Evolutionary conservation across 441 rosid genomes (phyloP).

Genomic region (Gossypium schwendimanii): DNA sequence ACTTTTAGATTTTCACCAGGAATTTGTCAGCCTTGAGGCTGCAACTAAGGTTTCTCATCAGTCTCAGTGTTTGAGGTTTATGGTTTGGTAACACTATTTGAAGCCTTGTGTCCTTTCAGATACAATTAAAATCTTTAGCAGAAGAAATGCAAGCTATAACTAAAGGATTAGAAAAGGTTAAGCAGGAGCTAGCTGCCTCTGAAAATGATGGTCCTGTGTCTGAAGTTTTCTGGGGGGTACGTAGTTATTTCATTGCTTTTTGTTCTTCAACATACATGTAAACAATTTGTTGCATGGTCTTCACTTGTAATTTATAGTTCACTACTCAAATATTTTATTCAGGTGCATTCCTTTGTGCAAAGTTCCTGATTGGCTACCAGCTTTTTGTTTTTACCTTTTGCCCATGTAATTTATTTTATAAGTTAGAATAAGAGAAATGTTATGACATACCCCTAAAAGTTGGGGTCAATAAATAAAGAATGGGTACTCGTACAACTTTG

Average conservation of each 20-base stretch:
- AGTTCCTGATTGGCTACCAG: not conserved
- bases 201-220: slow-evolving; percentile 97
- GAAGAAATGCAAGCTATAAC: slow-evolving; percentile 99
- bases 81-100: slow-evolving; percentile 8
- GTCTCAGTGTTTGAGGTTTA: slow-evolving; percentile 3
- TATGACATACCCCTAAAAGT: not conserved
- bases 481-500: not conserved
- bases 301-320: not conserved
- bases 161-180: slow-evolving; percentile 90
- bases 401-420: not conserved
- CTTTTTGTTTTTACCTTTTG: not conserved
- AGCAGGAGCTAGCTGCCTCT: slow-evolving; percentile 77
- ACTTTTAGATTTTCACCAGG: slow-evolving; percentile 73
- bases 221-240: slow-evolving; percentile 76
- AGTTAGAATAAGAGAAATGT: no score
- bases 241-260: not conserved
- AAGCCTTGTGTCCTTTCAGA: slow-evolving; percentile 39
- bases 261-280: slow-evolving; percentile 9
- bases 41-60: slow-evolving; percentile 63
- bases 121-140: slow-evolving; percentile 90
- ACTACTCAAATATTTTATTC: not conserved
- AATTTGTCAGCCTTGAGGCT: slow-evolving; percentile 74
- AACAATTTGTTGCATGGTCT: slow-evolving; percentile 10
- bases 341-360: not conserved
- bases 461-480: not conserved